Percentiles rank a stretch among this genome's conserved stretches.
Conservation (phyloP, 2,329 filamentous ascomycete species). For the Cladosporium sp. region DNA sequence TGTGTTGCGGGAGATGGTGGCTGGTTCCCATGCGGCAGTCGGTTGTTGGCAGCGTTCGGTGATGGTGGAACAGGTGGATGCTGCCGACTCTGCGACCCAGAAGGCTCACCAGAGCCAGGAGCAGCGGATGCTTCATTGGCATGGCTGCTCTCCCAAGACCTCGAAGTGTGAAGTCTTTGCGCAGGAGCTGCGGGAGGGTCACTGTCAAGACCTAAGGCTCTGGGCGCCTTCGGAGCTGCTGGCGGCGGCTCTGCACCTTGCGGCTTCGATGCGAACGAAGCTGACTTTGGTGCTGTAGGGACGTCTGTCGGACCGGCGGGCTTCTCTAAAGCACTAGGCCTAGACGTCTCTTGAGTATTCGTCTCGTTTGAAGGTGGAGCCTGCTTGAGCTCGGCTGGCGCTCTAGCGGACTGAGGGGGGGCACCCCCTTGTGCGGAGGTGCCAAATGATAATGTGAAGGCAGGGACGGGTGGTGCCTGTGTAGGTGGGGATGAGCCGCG, state of each 20-base stretch:
- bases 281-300: conserved; percentile 33
- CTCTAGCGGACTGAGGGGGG: conserved; percentile 23
- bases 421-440: conserved; percentile 22
- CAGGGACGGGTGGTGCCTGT: conserved; percentile 48
- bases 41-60: conserved; percentile 16
- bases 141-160: conserved; percentile 24
- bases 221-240: conserved; percentile 28
- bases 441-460: conserved; percentile 38
- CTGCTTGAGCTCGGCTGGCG: conserved; percentile 15
- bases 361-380: conserved; percentile 3
- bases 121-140: conserved; percentile 22
- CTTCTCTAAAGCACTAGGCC: conserved; percentile 4
- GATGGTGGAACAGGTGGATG: conserved; percentile 16
- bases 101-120: conserved; percentile 18
- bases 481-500: conserved; percentile 47
- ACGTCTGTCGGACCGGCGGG: conserved; percentile 1
- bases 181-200: conserved; percentile 18
- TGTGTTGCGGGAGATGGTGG: conserved; percentile 20
- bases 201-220: conserved; percentile 22
- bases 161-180: conserved; percentile 24
- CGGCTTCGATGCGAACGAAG: conserved; percentile 34
- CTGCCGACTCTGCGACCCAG: conserved; percentile 8
- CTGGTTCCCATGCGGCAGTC: conserved; percentile 19
- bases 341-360: conserved; percentile 2
- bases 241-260: conserved; percentile 23